Conservation (phyloP, 179 eudicot species). For the Silene coronaria region DNA sequence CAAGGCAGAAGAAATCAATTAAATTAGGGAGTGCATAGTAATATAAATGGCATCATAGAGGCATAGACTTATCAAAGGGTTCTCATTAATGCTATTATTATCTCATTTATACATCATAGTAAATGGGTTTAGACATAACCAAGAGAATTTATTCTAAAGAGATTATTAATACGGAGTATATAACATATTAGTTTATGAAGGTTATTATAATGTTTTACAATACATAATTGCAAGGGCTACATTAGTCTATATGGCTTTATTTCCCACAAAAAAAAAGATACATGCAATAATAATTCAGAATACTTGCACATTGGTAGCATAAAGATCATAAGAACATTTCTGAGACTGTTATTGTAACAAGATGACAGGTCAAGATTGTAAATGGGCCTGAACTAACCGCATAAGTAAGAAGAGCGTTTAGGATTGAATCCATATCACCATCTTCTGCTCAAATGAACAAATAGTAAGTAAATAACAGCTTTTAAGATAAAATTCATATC, state of each 20-base stretch:
- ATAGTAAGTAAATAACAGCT: not conserved
- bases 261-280: not conserved
- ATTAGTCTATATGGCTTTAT: not conserved
- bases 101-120: not conserved
- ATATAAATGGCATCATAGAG: not conserved
- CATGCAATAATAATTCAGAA: not conserved
- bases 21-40: no score
- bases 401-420: constrained; percentile 55
- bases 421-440: constrained; percentile 42
- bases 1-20: no score
- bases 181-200: not conserved
- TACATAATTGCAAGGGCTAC: not conserved
- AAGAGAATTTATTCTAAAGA: not conserved
- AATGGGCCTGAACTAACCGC: constrained; percentile 38
- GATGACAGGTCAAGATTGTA: not conserved
- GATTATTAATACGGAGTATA: not conserved
- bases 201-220: not conserved
- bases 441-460: constrained; percentile 40
- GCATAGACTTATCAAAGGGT: not conserved
- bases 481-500: not conserved
- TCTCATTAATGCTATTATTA: not conserved
- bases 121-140: not conserved
- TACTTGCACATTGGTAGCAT: not conserved
- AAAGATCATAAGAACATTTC: not conserved
- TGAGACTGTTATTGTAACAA: not conserved